Evolutionary conservation across 1,139 yeast species (phyloP).

Genomic region (Saccharomyces hybrid): DNA sequence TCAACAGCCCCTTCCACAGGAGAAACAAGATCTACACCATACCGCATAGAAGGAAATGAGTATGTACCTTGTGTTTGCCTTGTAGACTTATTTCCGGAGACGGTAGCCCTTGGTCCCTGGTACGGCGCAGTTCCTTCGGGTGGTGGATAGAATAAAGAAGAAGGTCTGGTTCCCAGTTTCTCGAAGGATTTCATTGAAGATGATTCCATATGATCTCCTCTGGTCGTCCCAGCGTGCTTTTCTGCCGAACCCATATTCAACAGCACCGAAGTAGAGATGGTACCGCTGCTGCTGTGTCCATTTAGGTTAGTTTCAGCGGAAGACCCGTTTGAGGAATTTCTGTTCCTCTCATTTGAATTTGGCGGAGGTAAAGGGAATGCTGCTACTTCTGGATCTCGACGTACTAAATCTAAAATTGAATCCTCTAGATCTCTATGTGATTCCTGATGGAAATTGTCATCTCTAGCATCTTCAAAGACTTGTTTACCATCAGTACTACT

Average conservation of each 20-base stretch:
- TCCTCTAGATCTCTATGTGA: neutral
- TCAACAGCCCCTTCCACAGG: slow-evolving; percentile 18
- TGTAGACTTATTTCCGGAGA: neutral
- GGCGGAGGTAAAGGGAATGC: neutral
- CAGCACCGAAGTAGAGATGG: slow-evolving; percentile 10
- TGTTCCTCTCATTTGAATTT: neutral
- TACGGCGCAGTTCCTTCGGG: neutral
- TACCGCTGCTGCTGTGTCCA: slow-evolving; percentile 6
- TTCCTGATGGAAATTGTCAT: neutral
- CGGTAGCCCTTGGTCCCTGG: neutral
- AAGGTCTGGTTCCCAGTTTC: neutral
- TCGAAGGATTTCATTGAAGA: neutral
- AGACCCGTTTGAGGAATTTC: neutral
- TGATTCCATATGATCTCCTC: neutral
- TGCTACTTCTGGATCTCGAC: neutral
- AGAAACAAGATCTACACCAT: slow-evolving; percentile 11
- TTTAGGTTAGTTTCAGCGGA: neutral
- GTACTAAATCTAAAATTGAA: neutral
- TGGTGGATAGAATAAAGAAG: neutral
- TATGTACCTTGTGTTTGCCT: neutral
- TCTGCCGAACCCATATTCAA: slow-evolving; percentile 1
- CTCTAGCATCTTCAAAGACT: neutral
- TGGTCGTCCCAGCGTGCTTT: neutral
- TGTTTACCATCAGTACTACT: neutral
- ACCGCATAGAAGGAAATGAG: slow-evolving; percentile 5